Conservation (phyloP, 2,329 filamentous ascomycete genomes). For the Trichoderma koningiopsis region DNA sequence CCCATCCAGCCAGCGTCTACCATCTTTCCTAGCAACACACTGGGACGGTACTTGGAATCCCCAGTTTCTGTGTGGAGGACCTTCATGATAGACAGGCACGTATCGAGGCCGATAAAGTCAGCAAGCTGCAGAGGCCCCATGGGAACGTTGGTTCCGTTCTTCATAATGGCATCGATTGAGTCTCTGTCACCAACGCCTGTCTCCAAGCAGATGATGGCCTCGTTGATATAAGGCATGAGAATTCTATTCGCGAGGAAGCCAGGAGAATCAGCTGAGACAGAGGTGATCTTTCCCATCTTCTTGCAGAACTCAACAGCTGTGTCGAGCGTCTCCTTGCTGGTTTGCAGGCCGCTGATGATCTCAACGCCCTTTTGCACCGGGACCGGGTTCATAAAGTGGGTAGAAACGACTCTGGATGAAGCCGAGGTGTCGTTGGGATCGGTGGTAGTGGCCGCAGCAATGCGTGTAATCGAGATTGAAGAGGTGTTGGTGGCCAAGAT, state of each 20-base stretch:
- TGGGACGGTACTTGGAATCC: slow-evolving; percentile 92
- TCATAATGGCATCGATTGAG: slow-evolving; percentile 97
- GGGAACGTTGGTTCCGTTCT: slow-evolving; percentile 96
- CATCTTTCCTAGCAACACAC: slow-evolving; percentile 88
- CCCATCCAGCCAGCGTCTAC: slow-evolving; percentile 97
- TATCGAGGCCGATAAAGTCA: slow-evolving; percentile 97
- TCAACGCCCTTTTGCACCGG: slow-evolving; percentile 96
- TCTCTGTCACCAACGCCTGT: slow-evolving; percentile 87
- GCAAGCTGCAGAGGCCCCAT: slow-evolving; percentile 95
- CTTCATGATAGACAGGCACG: slow-evolving; percentile 95
- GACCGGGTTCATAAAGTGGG: slow-evolving; percentile 99
- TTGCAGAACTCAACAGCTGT: slow-evolving; percentile 84
- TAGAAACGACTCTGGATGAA: slow-evolving; percentile 86
- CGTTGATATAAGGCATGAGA: slow-evolving; percentile 99
- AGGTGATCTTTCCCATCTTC: slow-evolving; percentile 90
- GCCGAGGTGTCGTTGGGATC: slow-evolving; percentile 79
- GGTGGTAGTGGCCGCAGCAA: slow-evolving; percentile 80
- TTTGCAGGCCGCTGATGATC: slow-evolving; percentile 94
- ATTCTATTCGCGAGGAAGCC: slow-evolving; percentile 97
- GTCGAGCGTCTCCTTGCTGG: slow-evolving; percentile 77
- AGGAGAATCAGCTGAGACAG: slow-evolving; percentile 83
- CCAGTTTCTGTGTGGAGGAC: slow-evolving; percentile 89
- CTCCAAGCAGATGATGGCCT: slow-evolving; percentile 94
- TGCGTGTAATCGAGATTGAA: slow-evolving; percentile 96
- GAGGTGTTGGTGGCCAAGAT: slow-evolving; percentile 97